Evolutionary conservation across 2,329 filamentous ascomycete species (phyloP).

Genomic region (Fusarium protoensiforme): DNA sequence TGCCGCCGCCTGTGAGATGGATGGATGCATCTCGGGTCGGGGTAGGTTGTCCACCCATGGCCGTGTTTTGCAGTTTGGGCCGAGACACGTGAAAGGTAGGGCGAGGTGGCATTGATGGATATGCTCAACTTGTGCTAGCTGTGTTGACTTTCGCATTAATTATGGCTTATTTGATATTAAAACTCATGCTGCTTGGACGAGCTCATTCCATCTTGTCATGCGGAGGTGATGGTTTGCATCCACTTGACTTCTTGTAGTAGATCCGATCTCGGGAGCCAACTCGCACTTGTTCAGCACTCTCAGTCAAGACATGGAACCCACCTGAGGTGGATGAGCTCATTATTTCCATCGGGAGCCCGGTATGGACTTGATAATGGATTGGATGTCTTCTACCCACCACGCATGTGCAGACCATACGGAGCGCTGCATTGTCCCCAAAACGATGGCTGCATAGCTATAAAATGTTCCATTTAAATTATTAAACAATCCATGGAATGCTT

Average conservation of each 20-base stretch:
- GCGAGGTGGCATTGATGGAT: neutral
- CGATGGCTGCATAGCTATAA: neutral
- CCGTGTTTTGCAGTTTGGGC: neutral
- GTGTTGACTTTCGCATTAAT: neutral
- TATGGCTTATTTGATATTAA: neutral
- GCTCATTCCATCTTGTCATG: neutral
- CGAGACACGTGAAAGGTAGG: slow-evolving; percentile 26
- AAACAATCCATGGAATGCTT: neutral
- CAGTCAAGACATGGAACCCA: neutral
- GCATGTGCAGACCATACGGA: neutral
- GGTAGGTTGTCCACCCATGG: neutral
- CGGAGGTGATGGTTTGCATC: neutral
- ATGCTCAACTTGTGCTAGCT: neutral
- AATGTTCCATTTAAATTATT: neutral
- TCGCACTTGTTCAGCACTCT: neutral
- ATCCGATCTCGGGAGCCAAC: neutral
- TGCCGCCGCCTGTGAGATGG: neutral
- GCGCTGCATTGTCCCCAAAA: neutral
- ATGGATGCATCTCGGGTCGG: neutral
- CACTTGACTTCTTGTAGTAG: neutral
- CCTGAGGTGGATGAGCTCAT: neutral
- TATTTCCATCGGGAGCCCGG: neutral
- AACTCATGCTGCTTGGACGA: neutral
- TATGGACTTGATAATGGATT: neutral
- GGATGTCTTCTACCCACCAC: neutral